Conservation (phyloP, 345 rosid species). For the Draba incana region DNA sequence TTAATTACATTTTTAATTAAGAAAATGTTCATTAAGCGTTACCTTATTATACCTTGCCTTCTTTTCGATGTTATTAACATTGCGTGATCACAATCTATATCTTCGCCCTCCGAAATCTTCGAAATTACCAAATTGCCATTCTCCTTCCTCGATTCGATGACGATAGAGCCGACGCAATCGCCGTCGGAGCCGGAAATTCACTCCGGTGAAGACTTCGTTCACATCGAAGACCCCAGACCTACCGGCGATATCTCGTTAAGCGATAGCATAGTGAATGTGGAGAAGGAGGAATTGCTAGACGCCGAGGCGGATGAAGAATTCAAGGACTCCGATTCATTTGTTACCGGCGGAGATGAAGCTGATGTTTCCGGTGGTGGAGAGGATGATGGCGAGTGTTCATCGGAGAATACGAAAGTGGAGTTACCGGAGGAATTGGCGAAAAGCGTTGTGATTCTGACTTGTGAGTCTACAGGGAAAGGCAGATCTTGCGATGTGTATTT, state of each 20-base stretch:
- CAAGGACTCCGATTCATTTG: slow-evolving; percentile 33
- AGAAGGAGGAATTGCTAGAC: slow-evolving; percentile 46
- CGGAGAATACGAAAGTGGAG: slow-evolving; percentile 45
- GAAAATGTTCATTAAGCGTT: slow-evolving; percentile 5
- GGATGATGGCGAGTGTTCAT: slow-evolving; percentile 36
- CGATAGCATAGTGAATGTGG: slow-evolving; percentile 81
- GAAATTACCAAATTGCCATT: slow-evolving; percentile 31
- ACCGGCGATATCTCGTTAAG: slow-evolving; percentile 51
- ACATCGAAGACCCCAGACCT: slow-evolving; percentile 68
- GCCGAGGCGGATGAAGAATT: slow-evolving; percentile 17
- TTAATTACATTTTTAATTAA: neutral
- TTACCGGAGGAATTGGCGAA: slow-evolving; percentile 76
- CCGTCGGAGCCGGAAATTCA: slow-evolving; percentile 47
- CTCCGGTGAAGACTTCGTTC: slow-evolving; percentile 69
- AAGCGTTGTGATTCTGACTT: slow-evolving; percentile 66
- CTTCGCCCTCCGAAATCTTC: slow-evolving; percentile 5
- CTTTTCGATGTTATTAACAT: neutral
- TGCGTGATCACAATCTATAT: slow-evolving; percentile 36
- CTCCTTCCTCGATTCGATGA: slow-evolving; percentile 16
- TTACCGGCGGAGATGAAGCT: slow-evolving; percentile 20
- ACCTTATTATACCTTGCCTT: slow-evolving; percentile 23
- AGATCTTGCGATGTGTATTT: slow-evolving; percentile 84
- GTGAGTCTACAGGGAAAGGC: slow-evolving; percentile 71
- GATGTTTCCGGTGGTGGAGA: neutral
- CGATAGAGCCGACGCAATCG: slow-evolving; percentile 50